Conservation (phyloP, 2,329 filamentous ascomycete species). For the Aspergillus sp. region DNA sequence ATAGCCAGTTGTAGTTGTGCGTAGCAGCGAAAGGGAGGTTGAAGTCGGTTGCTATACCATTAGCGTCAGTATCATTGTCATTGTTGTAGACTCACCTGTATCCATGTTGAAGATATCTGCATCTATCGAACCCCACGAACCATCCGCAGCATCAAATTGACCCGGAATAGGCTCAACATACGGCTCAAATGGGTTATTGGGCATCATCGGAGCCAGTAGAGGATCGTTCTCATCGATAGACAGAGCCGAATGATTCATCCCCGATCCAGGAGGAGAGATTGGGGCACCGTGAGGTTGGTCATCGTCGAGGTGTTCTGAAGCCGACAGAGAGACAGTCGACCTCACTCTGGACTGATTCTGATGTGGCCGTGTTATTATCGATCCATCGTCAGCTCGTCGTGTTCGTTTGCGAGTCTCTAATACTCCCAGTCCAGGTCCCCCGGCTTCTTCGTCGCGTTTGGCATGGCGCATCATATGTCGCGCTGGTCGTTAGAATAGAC, state of each 20-base stretch:
- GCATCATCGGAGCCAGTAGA: constrained; percentile 26
- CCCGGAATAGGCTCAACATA: constrained; percentile 28
- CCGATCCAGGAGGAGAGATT: constrained; percentile 23
- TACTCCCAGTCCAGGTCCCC: constrained; percentile 42
- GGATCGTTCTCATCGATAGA: constrained; percentile 22
- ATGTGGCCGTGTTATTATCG: constrained; percentile 38
- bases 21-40: constrained; percentile 63
- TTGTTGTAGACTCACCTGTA: constrained; percentile 35
- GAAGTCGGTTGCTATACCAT: constrained; percentile 50
- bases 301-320: constrained; percentile 12
- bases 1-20: constrained; percentile 60
- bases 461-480: constrained; percentile 53
- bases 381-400: constrained; percentile 45
- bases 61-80: neutral
- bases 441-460: constrained; percentile 50
- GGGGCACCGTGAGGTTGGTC: constrained; percentile 14
- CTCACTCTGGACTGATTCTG: too few species aligned
- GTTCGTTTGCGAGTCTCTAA: constrained; percentile 48
- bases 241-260: constrained; percentile 16
- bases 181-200: constrained; percentile 25
- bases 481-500: constrained; percentile 34
- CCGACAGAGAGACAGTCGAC: too few species aligned
- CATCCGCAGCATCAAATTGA: constrained; percentile 30
- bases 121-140: constrained; percentile 21
- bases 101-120: constrained; percentile 54